Conservation (phyloP, 2,329 filamentous ascomycete species). For the Aspergillus floridensis region DNA sequence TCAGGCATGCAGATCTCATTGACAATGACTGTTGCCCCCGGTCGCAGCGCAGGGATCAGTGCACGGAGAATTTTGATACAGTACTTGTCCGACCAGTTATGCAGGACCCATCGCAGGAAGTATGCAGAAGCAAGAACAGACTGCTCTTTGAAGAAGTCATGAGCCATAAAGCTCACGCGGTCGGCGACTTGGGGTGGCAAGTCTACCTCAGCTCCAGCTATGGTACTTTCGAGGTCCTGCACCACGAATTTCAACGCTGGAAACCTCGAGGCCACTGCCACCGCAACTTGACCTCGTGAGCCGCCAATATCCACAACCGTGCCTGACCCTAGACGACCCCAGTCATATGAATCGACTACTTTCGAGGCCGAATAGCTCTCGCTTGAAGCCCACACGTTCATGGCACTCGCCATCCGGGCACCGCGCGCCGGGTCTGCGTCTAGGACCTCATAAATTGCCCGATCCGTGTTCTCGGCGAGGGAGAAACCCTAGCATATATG, state of each 20-base stretch:
- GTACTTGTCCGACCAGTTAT: conserved; percentile 8
- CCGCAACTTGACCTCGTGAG: background rate
- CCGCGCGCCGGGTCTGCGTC: background rate
- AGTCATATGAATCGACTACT: background rate
- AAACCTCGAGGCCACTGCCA: background rate
- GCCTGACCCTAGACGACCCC: background rate
- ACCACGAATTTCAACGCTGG: background rate
- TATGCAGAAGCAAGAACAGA: background rate
- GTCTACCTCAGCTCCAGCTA: background rate
- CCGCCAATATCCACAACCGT: background rate
- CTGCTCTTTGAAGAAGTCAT: conserved; percentile 4
- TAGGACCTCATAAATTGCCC: background rate
- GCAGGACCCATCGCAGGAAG: conserved; percentile 3
- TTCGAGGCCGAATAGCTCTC: background rate
- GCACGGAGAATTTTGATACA: background rate
- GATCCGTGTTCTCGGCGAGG: background rate
- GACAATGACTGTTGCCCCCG: background rate
- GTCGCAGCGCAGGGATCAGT: background rate
- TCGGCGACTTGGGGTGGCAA: background rate
- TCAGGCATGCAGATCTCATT: background rate
- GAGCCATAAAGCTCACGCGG: background rate
- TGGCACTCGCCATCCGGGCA: background rate
- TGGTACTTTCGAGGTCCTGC: background rate
- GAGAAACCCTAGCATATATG: background rate
- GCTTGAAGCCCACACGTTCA: background rate